Base-by-base conservation (phyloP, 805 yeast species). In the Lipomyces spencermartinsiae region DNA sequence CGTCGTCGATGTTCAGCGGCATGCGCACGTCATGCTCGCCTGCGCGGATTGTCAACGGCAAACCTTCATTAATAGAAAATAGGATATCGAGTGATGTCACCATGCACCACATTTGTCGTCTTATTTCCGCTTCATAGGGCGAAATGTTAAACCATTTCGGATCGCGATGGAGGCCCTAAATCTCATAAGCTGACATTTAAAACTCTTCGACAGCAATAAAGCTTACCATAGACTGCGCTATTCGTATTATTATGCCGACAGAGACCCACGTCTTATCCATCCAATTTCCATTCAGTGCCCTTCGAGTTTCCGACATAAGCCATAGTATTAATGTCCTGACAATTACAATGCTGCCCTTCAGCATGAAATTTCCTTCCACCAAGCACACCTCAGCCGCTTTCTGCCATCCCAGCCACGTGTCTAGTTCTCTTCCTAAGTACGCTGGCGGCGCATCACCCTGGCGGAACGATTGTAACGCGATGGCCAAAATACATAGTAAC, bases 121-220 rank as follows among this genome's bases (percentile, higher is more conserved):
- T 64, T 53, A 71, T 71, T 43, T 77, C 79, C 4, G 75, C 71
- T 57, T 77, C 78, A 57, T 73, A 76, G 9, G 74, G 72, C 9
- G 77, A 65, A 60, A 77, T 63, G 37, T 66, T 70, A 67, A 77
- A 77, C 77, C 78, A 76, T 35, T 73, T 73, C 7, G 80, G 78
- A 60, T 77, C 80, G 25, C 80, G 70, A 62, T 77, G 79, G n/a
- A 77, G 67, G 9, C 80, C 80, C 69, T 66, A 31, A 22, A 43
- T 19, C 12, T 34, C n/a, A 34, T 62, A 25, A 37, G 37, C 12
- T 29, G 61, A 10, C 25, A 29, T 6, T 22, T 7, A n/a, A 16
- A 19, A 31, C 12, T 5, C 14, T 14, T 14, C 22, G 16, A 14
- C 31, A 63, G 29, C 19, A 34, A 34, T 22, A 58, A 19, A 43